Conservation (phyloP, 495 filamentous ascomycete species). For the Neurospora hispaniola region DNA sequence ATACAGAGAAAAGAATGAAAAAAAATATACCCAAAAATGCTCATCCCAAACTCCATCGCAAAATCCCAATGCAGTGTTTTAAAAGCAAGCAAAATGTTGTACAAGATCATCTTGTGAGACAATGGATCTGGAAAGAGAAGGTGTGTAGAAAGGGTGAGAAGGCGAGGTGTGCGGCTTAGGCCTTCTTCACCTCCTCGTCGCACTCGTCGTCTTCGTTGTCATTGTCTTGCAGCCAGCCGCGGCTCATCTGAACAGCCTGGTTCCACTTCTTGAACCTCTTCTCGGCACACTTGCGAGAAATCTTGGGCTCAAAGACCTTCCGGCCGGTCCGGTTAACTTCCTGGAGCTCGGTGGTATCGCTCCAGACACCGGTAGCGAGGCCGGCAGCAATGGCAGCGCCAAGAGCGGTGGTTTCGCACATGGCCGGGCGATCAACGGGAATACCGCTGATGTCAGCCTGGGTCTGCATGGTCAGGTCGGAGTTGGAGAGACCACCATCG, state of each 20-base stretch:
- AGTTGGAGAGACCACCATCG: constrained; percentile 91
- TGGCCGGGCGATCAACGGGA: constrained; percentile 74
- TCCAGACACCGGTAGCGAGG: constrained; percentile 77
- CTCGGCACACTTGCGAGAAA: constrained; percentile 47
- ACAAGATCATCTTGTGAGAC: neutral
- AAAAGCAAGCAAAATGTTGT: neutral
- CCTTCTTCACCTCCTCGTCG: neutral
- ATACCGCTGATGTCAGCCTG: constrained; percentile 89
- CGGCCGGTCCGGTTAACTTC: constrained; percentile 67
- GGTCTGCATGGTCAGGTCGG: constrained; percentile 91
- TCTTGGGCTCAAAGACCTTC: constrained; percentile 60
- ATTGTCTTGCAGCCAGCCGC: constrained; percentile 55
- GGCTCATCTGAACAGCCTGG: constrained; percentile 82
- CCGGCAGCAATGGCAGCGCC: constrained; percentile 93
- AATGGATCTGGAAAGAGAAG: neutral
- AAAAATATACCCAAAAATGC: neutral
- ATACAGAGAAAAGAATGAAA: neutral
- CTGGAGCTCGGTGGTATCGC: constrained; percentile 65
- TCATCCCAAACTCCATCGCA: neutral
- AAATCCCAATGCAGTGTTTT: neutral
- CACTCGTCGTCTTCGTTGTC: neutral
- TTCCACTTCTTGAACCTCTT: constrained; percentile 73
- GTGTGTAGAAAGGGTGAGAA: neutral
- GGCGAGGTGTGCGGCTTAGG: neutral
- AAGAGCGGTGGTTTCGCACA: constrained; percentile 90